Percentiles rank a stretch among this genome's conserved stretches.
phyloP scores from a whole-genome alignment of 495 filamentous ascomycete genomes.

The Xylaria bambusicola region DNA sequence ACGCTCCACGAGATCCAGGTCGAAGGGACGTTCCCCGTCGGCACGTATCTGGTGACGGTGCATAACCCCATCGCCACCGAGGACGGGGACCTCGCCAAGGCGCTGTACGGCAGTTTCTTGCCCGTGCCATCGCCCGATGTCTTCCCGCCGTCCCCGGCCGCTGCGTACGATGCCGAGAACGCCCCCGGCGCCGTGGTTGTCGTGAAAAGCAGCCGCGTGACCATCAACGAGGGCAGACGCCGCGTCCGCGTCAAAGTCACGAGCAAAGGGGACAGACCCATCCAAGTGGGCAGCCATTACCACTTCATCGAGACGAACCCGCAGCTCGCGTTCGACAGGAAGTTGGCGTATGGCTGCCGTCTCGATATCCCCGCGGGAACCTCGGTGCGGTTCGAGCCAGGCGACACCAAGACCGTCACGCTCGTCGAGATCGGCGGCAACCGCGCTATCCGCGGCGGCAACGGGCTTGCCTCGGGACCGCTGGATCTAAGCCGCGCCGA shows the following conservation, averaged over 20 bases:
- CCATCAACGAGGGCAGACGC: constrained; percentile 73
- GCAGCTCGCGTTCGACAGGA: constrained; percentile 87
- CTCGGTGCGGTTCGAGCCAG: constrained; percentile 92
- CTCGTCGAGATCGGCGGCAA: constrained; percentile 88
- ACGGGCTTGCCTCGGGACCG: constrained; percentile 70
- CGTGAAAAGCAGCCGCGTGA: constrained; percentile 64
- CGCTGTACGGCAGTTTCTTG: constrained; percentile 90
- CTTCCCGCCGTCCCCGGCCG: constrained; percentile 63
- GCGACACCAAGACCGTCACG: constrained; percentile 89
- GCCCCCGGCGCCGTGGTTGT: constrained; percentile 79
- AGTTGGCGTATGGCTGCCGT: constrained; percentile 78
- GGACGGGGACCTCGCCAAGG: constrained; percentile 82
- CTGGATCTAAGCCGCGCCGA: constrained; percentile 64
- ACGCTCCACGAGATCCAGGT: constrained; percentile 84
- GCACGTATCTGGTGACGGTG: constrained; percentile 94
- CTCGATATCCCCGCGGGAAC: constrained; percentile 92
- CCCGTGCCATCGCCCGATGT: constrained; percentile 68
- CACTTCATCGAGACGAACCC: constrained; percentile 96
- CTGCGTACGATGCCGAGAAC: constrained; percentile 63
- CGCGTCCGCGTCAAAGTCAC: constrained; percentile 74
- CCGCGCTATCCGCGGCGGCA: constrained; percentile 83
- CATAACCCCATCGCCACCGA: constrained; percentile 86
- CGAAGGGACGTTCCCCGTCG: constrained; percentile 88
- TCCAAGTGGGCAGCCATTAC: constrained; percentile 95
- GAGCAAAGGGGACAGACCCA: constrained; percentile 86